Conservation (phyloP, 768 basidiomycete genomes). For the Tremella mesenterica region DNA sequence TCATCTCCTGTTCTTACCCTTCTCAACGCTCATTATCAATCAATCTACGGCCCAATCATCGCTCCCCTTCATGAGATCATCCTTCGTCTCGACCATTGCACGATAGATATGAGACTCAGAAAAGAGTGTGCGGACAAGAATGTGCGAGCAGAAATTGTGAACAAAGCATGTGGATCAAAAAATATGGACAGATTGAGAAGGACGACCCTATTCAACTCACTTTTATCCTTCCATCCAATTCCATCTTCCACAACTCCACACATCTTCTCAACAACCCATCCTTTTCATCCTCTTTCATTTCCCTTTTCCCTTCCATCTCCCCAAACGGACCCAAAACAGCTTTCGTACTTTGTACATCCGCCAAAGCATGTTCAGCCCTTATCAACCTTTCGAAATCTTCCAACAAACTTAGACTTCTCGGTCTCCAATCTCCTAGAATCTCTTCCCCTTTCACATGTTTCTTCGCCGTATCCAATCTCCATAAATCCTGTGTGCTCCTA, state of each 20-base stretch:
- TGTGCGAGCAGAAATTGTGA: too few species aligned
- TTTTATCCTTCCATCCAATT: constrained; percentile 65
- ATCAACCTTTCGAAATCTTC: constrained; percentile 73
- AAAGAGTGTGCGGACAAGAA: too few species aligned
- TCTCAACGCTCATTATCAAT: too few species aligned
- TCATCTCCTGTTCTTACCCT: too few species aligned
- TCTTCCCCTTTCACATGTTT: constrained; percentile 95
- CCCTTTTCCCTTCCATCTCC: constrained; percentile 8
- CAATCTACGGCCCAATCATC: too few species aligned
- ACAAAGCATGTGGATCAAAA: too few species aligned
- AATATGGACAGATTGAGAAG: too few species aligned
- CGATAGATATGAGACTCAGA: too few species aligned
- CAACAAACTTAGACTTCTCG: constrained; percentile 78
- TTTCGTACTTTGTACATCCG: constrained; percentile 82
- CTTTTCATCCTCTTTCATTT: constrained; percentile 15
- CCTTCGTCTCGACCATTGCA: too few species aligned
- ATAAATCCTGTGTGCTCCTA: constrained; percentile 77
- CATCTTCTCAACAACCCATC: constrained; percentile 56
- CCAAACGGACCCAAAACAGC: constrained; percentile 53
- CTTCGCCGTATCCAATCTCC: constrained; percentile 87
- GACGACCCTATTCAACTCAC: constrained; percentile 48
- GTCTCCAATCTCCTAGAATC: constrained; percentile 67
- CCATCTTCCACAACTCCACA: constrained; percentile 72
- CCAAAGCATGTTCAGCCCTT: constrained; percentile 62
- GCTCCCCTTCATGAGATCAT: too few species aligned